A percentile compares a stretch with the other conserved stretches of the same genome.
phyloP scores from a whole-genome alignment of 306 rosid genomes.

The Hippophae tibetana region DNA sequence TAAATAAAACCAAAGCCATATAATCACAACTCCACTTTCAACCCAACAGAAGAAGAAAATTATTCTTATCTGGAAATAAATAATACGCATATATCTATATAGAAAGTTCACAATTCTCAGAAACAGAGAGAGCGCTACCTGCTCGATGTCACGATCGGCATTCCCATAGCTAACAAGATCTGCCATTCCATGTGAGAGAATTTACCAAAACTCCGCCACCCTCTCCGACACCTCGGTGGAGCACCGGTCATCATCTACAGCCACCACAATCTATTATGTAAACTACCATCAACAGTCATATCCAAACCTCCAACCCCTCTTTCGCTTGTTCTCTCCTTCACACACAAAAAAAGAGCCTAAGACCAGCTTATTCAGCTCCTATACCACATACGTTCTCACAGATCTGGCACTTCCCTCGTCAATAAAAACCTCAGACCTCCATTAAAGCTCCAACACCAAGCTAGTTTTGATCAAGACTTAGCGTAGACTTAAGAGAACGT shows the following conservation, averaged over 20 bases:
- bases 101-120: not conserved
- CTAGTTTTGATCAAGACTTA: constrained; percentile 3
- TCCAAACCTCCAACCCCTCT: constrained; percentile 19
- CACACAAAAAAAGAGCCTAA: constrained; percentile 5
- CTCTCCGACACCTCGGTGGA: constrained; percentile 65
- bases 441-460: constrained; percentile 14
- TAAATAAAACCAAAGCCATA: not conserved
- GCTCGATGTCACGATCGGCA: constrained; percentile 88
- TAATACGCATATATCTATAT: no score
- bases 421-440: constrained; percentile 29
- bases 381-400: constrained; percentile 21
- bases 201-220: constrained; percentile 79
- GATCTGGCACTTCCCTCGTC: constrained; percentile 37
- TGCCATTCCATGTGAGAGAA: constrained; percentile 92
- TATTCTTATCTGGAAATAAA: not conserved
- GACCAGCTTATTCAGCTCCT: constrained; percentile 22
- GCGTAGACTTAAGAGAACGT: constrained; percentile 10
- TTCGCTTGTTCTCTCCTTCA: constrained; percentile 13
- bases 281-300: constrained; percentile 68
- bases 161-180: constrained; percentile 90
- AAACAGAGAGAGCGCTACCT: constrained; percentile 30
- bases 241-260: constrained; percentile 83
- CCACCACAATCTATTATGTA: constrained; percentile 42
- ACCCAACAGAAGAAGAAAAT: constrained; percentile 2
- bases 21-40: not conserved